Base-by-base conservation (phyloP, 106 monocot genomes). In the Posidonia australis region DNA sequence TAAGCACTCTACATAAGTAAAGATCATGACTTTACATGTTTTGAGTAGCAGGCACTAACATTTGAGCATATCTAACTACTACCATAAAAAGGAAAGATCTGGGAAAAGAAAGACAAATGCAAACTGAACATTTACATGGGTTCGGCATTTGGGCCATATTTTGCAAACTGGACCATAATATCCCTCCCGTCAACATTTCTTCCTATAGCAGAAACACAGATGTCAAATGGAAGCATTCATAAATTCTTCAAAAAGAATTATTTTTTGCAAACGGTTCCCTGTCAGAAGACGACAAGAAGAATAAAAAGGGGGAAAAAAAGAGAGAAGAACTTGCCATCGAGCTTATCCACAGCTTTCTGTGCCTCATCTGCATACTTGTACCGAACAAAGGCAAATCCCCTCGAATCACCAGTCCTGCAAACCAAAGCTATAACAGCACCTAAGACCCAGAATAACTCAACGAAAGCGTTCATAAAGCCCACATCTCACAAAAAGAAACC, bases 151-250 rank as follows among this genome's bases (percentile, higher is more conserved):
- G 93, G 93, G 24, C 93, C 89, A 51, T 93, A 93, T 57, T 93
- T 93, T 5, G 93, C 93, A 81, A 93, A 93, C 55, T 93, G 93
- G 41, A 93, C 93, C 89, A 89, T 89, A 36, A 93, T 93, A 24
- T 80, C 70, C 36, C 88, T 62, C 2, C 93, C 93, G 74, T 89
- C 93, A 13, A 93, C 89, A 68, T 61, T 81, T 44, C 81, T 85
- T 51, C 92, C 92, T 93, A 47, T 32, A 72, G 57, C n/a, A n/a
- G n/a, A n/a, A n/a, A n/a, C n/a, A n/a, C n/a, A n/a, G n/a, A n/a
- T n/a, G n/a, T n/a, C n/a, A n/a, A n/a, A n/a, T n/a, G n/a, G n/a
- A n/a, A n/a, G n/a, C n/a, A n/a, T n/a, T n/a, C n/a, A n/a, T n/a
- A n/a, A n/a, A n/a, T n/a, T n/a, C n/a, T n/a, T n/a, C n/a, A n/a